phyloP scores from a whole-genome alignment of 345 rosid species.

The Aegle marmelos region DNA sequence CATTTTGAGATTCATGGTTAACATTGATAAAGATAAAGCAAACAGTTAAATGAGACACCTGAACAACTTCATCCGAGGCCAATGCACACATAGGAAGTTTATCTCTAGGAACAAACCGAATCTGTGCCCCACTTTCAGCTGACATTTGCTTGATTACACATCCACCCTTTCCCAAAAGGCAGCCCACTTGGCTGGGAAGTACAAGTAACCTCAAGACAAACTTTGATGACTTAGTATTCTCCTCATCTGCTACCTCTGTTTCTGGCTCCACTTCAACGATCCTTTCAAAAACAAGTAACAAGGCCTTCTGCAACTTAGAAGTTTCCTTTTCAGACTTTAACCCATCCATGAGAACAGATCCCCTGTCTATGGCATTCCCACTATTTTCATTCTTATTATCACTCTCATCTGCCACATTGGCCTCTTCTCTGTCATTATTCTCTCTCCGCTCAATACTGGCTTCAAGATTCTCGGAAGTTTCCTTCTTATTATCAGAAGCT shows the following conservation, averaged over 20 bases:
- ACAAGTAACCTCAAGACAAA: conserved; percentile 53
- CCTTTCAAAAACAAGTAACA: conserved; percentile 54
- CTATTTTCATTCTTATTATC: conserved; percentile 22
- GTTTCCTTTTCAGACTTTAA: conserved; percentile 29
- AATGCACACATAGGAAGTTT: conserved; percentile 54
- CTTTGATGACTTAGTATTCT: conserved; percentile 28
- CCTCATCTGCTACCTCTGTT: conserved; percentile 33
- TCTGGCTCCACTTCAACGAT: conserved; percentile 41
- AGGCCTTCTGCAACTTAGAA: conserved; percentile 51
- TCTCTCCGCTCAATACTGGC: conserved; percentile 13
- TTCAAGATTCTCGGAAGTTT: conserved; percentile 27
- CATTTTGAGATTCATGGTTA: background rate
- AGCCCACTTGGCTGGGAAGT: conserved; percentile 56
- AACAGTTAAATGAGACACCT: conserved; percentile 34
- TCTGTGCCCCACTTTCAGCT: conserved; percentile 63
- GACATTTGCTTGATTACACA: conserved; percentile 57
- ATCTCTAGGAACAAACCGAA: conserved; percentile 65
- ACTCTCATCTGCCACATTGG: conserved; percentile 17
- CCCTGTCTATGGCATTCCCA: conserved; percentile 27
- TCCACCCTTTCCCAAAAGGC: conserved; percentile 70
- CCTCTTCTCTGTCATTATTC: conserved; percentile 21
- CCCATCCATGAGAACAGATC: conserved; percentile 28
- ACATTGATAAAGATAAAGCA: background rate
- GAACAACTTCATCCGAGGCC: conserved; percentile 57
- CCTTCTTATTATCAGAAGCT: conserved; percentile 20